Evolutionary conservation across 108 stramenopile genomes (phyloP).

Genomic region (Conticribra weissflogii): DNA sequence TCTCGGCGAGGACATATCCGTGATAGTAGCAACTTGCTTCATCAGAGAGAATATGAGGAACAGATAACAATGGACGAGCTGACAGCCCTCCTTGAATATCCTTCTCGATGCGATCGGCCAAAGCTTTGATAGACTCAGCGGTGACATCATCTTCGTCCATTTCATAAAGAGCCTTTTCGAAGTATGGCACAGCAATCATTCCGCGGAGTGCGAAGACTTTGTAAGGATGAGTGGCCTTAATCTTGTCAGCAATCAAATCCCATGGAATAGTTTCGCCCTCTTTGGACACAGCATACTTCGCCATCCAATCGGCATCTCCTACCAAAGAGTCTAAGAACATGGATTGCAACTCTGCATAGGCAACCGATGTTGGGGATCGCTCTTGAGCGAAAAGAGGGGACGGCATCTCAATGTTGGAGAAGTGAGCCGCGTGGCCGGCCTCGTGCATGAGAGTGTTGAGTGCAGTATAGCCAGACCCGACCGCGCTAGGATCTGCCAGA

Average conservation of each 20-base stretch:
- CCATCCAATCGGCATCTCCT: conserved; percentile 76
- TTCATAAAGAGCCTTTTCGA: conserved; percentile 81
- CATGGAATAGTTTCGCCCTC: conserved; percentile 64
- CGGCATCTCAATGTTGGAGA: conserved; percentile 68
- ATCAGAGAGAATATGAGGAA: conserved; percentile 75
- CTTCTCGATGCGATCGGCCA: conserved; percentile 68
- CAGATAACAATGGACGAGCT: conserved; percentile 62
- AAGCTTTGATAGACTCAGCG: conserved; percentile 50
- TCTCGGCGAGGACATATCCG: conserved; percentile 75
- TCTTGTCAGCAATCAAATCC: conserved; percentile 66
- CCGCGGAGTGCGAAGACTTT: conserved; percentile 58
- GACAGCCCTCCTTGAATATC: conserved; percentile 70
- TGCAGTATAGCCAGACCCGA: conserved; percentile 65
- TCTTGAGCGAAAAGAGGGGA: conserved; percentile 75
- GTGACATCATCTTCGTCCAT: conserved; percentile 67
- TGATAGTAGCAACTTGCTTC: conserved; percentile 75
- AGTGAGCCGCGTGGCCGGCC: conserved; percentile 80
- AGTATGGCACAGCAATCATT: conserved; percentile 73
- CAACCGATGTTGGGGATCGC: conserved; percentile 68
- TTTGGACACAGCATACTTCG: conserved; percentile 58
- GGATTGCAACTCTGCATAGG: conserved; percentile 71
- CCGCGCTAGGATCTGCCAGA: conserved; percentile 62
- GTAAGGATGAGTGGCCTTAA: conserved; percentile 71
- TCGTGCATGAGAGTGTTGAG: conserved; percentile 75
- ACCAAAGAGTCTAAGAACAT: conserved; percentile 79